Base-by-base conservation (phyloP, 768 basidiomycete genomes). In the Xerocomellus chrysenteron region DNA sequence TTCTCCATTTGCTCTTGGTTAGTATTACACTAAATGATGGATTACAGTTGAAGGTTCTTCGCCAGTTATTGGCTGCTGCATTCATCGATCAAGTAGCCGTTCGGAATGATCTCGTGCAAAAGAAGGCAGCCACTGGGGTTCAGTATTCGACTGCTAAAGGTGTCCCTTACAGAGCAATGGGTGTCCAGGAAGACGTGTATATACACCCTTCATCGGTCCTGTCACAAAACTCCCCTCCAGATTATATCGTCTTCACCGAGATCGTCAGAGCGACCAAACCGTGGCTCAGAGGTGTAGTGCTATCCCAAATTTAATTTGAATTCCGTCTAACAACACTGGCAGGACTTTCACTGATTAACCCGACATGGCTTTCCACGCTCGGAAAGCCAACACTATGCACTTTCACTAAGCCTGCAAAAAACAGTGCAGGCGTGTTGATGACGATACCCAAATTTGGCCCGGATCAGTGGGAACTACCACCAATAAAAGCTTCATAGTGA, bases 11-110 rank as follows among this genome's bases (percentile, higher is more conserved):
- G 19, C 40, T 32, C 16, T 14, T 5, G 16, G n/a, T 32, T 19
- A 16, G 2, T 37, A 50, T 41, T 50, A 16, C 44, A 32, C 47
- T 65, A 14, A 58, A 2, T 13, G 55, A 50, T 35, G 54, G n/a
- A 55, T n/a, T 39, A 5, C 51, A 98, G 92, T 78, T 98, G 61
- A 98, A 96, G 71, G 85, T 92, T 17, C 78, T 99, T 12, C 83
- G 91, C 40, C 97, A 98, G 68, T 79, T 98, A 11, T 67, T 98
- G 45, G 80, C 90, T 0, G 88, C 96, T 11, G 91, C 85, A 16
- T 98, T 97, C 74, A 92, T 98, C 61, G 95, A 99, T 71, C 93
- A 96, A 72, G 85, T 98, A 14, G 97, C 97, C 9, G 81, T 95
- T 14, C 85, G 97, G 28, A 92, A 90, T 67, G 96, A 98, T 68